Conservation (phyloP, 257 asterid genomes). For the Parsonsia alboflavescens region DNA sequence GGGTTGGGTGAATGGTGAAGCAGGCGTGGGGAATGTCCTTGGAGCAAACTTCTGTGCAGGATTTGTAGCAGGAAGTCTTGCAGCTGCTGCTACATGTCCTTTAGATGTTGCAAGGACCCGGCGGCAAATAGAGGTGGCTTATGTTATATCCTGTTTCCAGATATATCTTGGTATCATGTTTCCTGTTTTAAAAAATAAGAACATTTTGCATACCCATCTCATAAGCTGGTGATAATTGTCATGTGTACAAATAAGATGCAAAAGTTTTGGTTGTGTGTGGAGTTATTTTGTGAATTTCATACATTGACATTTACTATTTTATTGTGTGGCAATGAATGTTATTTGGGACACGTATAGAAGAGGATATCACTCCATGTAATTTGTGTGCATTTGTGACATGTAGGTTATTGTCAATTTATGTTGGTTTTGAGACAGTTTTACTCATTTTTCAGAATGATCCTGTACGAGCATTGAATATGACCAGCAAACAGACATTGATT, state of each 20-base stretch:
- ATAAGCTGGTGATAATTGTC: background rate
- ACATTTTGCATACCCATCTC: background rate
- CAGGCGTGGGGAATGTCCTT: slow-evolving; percentile 39
- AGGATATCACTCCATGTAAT: background rate
- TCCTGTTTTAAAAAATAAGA: background rate
- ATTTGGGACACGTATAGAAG: too few species aligned
- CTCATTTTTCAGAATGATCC: slow-evolving; percentile 54
- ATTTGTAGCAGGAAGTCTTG: slow-evolving; percentile 78
- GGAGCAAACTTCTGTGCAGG: slow-evolving; percentile 82
- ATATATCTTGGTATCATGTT: background rate
- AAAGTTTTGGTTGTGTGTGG: too few species aligned
- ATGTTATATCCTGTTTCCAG: background rate
- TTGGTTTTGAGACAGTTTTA: slow-evolving; percentile 10
- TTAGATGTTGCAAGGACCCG: slow-evolving; percentile 88
- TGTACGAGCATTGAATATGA: slow-evolving; percentile 55
- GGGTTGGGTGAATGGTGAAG: slow-evolving; percentile 44
- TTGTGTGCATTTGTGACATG: background rate
- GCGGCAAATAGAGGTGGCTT: slow-evolving; percentile 68
- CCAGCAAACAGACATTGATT: slow-evolving; percentile 52
- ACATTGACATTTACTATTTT: too few species aligned
- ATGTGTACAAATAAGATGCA: background rate
- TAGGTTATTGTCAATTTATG: background rate
- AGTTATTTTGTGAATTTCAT: too few species aligned
- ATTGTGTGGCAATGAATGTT: too few species aligned
- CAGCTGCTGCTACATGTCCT: slow-evolving; percentile 73